phyloP scores from a whole-genome alignment of 768 basidiomycete species.

The Postia placenta region DNA sequence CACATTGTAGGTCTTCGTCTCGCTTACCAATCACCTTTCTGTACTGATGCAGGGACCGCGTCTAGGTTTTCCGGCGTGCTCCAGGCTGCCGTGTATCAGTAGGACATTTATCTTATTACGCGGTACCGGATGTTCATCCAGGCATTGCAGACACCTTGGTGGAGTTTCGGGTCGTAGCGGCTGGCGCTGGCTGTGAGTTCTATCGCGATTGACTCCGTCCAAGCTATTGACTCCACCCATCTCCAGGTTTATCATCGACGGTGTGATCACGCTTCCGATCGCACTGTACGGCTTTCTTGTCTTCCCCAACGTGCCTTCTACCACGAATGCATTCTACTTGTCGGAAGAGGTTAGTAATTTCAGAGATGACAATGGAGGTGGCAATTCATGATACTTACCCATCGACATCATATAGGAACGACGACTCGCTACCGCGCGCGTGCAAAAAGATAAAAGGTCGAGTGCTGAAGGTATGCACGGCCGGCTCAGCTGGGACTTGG shows the following conservation, averaged over 20 bases:
- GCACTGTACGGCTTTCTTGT: constrained; percentile 66
- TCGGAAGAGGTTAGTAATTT: constrained; percentile 38
- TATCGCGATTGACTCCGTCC: too few species aligned
- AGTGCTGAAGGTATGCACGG: constrained; percentile 33
- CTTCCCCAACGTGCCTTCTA: constrained; percentile 67
- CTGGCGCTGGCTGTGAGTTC: constrained; percentile 62
- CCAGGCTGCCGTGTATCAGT: constrained; percentile 60
- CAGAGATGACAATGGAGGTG: not conserved
- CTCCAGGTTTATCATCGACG: constrained; percentile 59
- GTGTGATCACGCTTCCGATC: constrained; percentile 66
- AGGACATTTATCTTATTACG: constrained; percentile 11
- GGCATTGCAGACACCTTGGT: constrained; percentile 40
- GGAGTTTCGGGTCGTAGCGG: constrained; percentile 49
- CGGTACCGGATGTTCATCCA: not conserved
- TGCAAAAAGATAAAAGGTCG: constrained; percentile 26
- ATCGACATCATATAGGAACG: constrained; percentile 39
- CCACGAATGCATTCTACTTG: constrained; percentile 60
- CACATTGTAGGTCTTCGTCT: constrained; percentile 40
- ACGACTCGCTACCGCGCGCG: constrained; percentile 42
- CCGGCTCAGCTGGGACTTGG: constrained; percentile 41
- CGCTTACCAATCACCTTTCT: not conserved
- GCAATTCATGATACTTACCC: too few species aligned
- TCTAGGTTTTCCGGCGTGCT: constrained; percentile 60
- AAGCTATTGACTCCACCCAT: too few species aligned
- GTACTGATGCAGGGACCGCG: not conserved